Evolutionary conservation across 2,329 filamentous ascomycete genomes (phyloP), one percentile per base, ranked within the genome.

Genomic region (Diaporthe sp.): DNA sequence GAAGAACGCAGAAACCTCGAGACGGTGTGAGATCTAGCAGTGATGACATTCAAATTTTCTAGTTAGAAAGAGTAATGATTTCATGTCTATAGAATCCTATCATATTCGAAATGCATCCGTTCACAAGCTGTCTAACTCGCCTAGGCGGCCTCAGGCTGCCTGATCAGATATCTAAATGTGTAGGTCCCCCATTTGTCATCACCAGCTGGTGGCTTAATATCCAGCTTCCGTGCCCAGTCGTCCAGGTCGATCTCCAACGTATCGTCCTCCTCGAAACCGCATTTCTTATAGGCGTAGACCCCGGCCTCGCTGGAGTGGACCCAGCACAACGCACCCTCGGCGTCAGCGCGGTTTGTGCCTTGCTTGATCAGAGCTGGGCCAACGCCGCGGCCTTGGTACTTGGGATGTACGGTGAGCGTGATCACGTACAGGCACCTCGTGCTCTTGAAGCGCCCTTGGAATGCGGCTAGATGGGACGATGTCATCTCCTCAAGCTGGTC

Each of bases 401-500:
- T 78, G n/a, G 80, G 80, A 20, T 79, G 78, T 3, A 85, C 83
- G 1, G 81, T 80, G 10, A 85, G 77, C 13, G 80, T 81, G 37
- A 82, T 82, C 17, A 86, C 74, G 71, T 83, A 85, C 81, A 85
- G 79, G 75, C 83, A 85, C 63, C 80, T 78, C 8, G 74, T 77
- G 0, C 78, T 78, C 4, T 76, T 79, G 53, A 83, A 61, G 15
- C 79, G 74, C 9, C 49, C 57, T 39, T 78, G 78, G 61, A 79
- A 82, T 34, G 83, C 76, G 7, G 78, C 76, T 76, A 85, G 77
- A 67, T 85, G 81, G 5, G 75, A 78, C 49, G 78, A 77, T 17
- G 82, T 85, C 39, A 83, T 76, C 3, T 78, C 77, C 57, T 81
- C 79, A 2, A 85, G 79, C 39, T 81, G 78, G 42, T 80, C 78